These are phyloP conservation scores for Aspergillus bertholletiae DNA, from an alignment of 495 filamentous ascomycete species.

Conservation along the genomic window DNA sequence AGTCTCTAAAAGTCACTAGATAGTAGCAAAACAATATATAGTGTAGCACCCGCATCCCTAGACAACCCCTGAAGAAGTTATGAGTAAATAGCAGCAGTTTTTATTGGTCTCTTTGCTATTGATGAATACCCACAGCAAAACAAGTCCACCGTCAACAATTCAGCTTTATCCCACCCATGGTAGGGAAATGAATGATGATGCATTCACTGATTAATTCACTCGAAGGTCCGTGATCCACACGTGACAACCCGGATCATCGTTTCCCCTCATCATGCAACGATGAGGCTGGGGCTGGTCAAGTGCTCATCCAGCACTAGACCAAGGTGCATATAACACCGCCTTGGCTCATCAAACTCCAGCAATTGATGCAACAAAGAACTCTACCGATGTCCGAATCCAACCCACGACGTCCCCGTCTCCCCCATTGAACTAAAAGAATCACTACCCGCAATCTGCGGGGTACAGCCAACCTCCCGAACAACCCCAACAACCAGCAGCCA, in stretches of 20 bases:
- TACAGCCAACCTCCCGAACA: background rate
- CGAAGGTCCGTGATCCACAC: background rate
- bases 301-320: background rate
- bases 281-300: background rate
- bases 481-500: slow-evolving; percentile 10
- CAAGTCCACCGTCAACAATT: background rate
- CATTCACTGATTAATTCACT: background rate
- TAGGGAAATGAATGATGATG: background rate
- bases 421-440: background rate
- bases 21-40: no score
- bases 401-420: background rate
- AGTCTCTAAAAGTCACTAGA: no score
- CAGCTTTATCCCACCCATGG: background rate
- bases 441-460: slow-evolving; percentile 10
- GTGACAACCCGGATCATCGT: background rate
- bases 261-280: background rate
- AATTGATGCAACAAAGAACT: background rate
- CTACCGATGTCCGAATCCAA: background rate
- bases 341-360: background rate
- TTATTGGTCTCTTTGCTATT: background rate
- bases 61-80: no score
- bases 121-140: background rate
- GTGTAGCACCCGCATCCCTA: no score
- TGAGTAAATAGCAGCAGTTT: no score
- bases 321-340: background rate